A percentile compares a stretch with the other conserved stretches of the same genome.
These are phyloP conservation scores for Paracamarosporium sp. DNA, from an alignment of 2,329 filamentous ascomycete genomes.

Conservation along the genomic window DNA sequence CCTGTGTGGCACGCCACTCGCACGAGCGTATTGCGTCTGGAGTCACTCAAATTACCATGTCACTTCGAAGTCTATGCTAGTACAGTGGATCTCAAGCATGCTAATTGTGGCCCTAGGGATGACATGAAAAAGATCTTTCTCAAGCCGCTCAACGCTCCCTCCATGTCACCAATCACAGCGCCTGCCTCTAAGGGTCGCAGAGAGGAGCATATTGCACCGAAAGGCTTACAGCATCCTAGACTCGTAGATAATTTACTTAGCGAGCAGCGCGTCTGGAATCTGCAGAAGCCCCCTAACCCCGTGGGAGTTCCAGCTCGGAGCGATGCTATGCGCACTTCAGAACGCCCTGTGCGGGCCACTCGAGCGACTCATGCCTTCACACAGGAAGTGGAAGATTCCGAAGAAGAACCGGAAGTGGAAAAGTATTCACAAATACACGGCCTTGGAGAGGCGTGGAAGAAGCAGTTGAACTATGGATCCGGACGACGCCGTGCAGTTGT, in stretches of 20 bases:
- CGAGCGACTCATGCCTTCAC: background rate
- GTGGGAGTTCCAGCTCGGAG: background rate
- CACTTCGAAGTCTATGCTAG: no score
- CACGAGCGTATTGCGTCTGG: no score
- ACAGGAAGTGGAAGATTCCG: background rate
- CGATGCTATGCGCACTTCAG: background rate
- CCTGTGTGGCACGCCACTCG: no score
- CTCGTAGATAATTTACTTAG: background rate
- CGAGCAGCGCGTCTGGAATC: background rate
- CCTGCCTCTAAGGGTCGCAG: no score
- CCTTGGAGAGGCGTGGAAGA: conserved; percentile 36
- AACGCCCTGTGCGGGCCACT: conserved; percentile 5
- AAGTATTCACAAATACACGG: conserved; percentile 31
- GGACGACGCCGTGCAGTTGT: conserved; percentile 70
- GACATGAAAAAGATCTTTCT: background rate
- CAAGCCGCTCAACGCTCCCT: background rate
- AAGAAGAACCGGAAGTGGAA: conserved; percentile 8
- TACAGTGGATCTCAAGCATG: no score
- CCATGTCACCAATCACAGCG: background rate
- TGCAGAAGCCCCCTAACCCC: background rate
- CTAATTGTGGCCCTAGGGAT: conserved; percentile 8
- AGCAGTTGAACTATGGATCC: conserved; percentile 67
- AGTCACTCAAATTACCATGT: no score
- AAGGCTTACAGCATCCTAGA: background rate
- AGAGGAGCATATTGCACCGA: background rate